Base-by-base conservation (phyloP, 2,329 filamentous ascomycete genomes). In the Xenoacremonium recifei region DNA sequence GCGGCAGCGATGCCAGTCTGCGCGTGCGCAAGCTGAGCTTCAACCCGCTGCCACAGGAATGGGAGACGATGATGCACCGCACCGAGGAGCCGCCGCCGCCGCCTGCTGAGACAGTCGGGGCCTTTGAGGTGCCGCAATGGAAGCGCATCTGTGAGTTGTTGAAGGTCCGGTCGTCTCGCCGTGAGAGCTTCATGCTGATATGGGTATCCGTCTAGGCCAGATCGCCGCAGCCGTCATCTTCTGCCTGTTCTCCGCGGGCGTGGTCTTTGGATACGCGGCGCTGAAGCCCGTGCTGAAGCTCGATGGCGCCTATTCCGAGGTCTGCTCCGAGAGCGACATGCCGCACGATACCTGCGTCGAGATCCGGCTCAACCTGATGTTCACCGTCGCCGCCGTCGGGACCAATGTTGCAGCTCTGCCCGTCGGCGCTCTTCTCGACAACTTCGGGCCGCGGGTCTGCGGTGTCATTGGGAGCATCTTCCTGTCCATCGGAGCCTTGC, bases 361-460 rank as follows among this genome's bases (percentile, higher is more conserved):
- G 44, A 79, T 82, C 39, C 75, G 75, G 45, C 76, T 96, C 42
- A 96, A 96, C 63, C 71, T 96, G 52, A 95, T 95, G 87, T 96
- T 96, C 72, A 95, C 89, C 5, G 78, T 90, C 30, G 90, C 90
- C 11, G 90, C 89, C 12, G 89, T 95, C 9, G 86, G 80, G 6
- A 95, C 90, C 29, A 96, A 96, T 57, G 85, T 95, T 11, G 88
- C 83, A 30, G 90, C 91, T 11, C 74, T 96, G 6, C 88, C 90
- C 3, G 82, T 95, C 10, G 91, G 91, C 34, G 87, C 88, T 3
- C 85, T 95, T 33, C 77, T 96, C 17, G 91, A 96, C 66, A 76
- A 82, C 48, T 91, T 80, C 58, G 91, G 91, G 2, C 91, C 91
- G 12, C 79, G 86, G 41, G 75, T 88, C 4, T 87, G 86, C 55